Base-by-base conservation (phyloP, 495 filamentous ascomycete genomes). In the Penicillium canariense region DNA sequence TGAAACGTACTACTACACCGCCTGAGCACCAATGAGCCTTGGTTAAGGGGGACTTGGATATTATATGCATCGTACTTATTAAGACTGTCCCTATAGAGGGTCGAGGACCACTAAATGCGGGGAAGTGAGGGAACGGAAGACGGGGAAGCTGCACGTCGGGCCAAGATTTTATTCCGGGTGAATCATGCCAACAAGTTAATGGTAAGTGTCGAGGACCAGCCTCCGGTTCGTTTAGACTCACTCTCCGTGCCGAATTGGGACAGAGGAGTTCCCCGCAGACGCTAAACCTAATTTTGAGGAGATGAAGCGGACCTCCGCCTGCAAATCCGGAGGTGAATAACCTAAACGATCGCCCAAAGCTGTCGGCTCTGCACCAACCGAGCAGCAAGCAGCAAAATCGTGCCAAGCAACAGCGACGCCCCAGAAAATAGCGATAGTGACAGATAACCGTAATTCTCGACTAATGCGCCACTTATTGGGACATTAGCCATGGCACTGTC, bases 401-500 rank as follows among this genome's bases (percentile, higher is more conserved):
- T 60, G 2, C 69, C 74, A 0, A 74, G 39, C 0, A 77, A 22
- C 2, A 75, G 47, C 31, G 68, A 68, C 2, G 65, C 53, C 0
- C 72, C 72, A 0, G 68, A 59, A 39, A 67, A 75, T 1, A 74
- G 54, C 0, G 72, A 73, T 3, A 75, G 35, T 0, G 74, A 39
- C 2, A 74, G 56, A 28, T 70, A 77, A 2, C 72, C 70, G 28
- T 72, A 73, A 31, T 56, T 62, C 2, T 60, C 62, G 3, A 58
- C 58, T 0, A 75, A 53, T 17, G 63, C 58, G 11, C 74, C 71
- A 46, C 69, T 69, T 3, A 75, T 72, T 0, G 71, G 72, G 8
- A 69, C 56, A 25, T 67, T 66, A 4, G 68, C 69, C 66, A 77
- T 67, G 2, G 64, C 69, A 17, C 74, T 75, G 48, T 23, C 2